These are phyloP conservation scores for Pseudognaphalium luteoalbum DNA, from an alignment of 129 eudicot genomes.

Conservation along the genomic window DNA sequence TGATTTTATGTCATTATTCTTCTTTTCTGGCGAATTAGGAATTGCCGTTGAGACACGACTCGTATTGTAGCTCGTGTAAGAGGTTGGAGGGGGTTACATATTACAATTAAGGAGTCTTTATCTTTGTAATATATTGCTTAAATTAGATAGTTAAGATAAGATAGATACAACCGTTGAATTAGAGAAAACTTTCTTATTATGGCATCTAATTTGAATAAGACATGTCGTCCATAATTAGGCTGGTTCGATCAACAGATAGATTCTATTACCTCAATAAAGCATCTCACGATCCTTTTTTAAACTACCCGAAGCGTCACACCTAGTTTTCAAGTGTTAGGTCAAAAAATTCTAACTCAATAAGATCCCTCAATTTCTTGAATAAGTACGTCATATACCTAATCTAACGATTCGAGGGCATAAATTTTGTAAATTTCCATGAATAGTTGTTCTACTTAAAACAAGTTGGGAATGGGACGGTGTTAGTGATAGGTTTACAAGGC, in stretches of 20 bases:
- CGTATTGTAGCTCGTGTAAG: too few relatives aligned
- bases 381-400: background rate
- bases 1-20: too few relatives aligned
- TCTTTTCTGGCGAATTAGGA: too few relatives aligned
- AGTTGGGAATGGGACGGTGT: background rate
- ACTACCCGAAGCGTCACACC: slow-evolving; percentile 33
- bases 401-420: slow-evolving; percentile 5
- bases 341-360: slow-evolving; percentile 14
- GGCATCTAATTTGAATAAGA: slow-evolving; percentile 26
- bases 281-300: slow-evolving; percentile 29
- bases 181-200: background rate
- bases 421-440: slow-evolving; percentile 18
- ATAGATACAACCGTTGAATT: too few relatives aligned
- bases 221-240: slow-evolving; percentile 17
- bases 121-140: too few relatives aligned
- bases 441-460: background rate
- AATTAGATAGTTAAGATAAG: too few relatives aligned
- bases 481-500: background rate
- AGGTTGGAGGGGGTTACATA: too few relatives aligned
- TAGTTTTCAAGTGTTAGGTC: slow-evolving; percentile 18
- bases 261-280: slow-evolving; percentile 17
- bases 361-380: slow-evolving; percentile 5
- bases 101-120: too few relatives aligned
- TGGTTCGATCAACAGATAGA: slow-evolving; percentile 10
- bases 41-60: too few relatives aligned